Conservation (phyloP, 2,329 filamentous ascomycete species). For the Clonostachys solani region DNA sequence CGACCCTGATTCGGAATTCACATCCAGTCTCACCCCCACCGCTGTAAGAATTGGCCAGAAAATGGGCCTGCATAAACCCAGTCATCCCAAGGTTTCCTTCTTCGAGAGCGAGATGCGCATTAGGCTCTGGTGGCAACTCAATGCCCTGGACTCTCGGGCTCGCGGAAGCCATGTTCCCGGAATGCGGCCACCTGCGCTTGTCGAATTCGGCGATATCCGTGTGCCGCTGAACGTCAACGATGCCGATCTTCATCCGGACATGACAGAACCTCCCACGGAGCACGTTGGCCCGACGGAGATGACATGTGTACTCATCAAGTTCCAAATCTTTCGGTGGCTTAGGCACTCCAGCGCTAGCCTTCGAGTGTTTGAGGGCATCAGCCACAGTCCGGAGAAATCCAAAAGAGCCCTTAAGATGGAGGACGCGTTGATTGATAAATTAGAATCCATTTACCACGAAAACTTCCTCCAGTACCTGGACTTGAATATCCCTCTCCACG, state of each 20-base stretch:
- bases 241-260: slow-evolving; percentile 42
- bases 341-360: slow-evolving; percentile 11
- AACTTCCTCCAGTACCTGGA: slow-evolving; percentile 15
- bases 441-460: slow-evolving; percentile 14
- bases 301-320: slow-evolving; percentile 31
- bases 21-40: slow-evolving; percentile 11
- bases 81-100: slow-evolving; percentile 7
- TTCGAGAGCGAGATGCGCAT: slow-evolving; percentile 19
- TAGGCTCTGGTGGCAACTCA: slow-evolving; percentile 19
- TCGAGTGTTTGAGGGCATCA: slow-evolving; percentile 10
- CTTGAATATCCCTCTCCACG: slow-evolving; percentile 18
- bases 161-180: neutral
- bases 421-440: slow-evolving; percentile 14
- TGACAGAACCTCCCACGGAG: slow-evolving; percentile 38
- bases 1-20: slow-evolving; percentile 18
- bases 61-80: slow-evolving; percentile 13
- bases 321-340: slow-evolving; percentile 17
- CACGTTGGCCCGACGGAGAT: slow-evolving; percentile 51
- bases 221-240: slow-evolving; percentile 55
- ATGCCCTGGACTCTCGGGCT: slow-evolving; percentile 8
- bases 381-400: neutral
- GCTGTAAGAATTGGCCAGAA: slow-evolving; percentile 15
- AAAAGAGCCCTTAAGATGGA: slow-evolving; percentile 6
- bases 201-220: neutral
- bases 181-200: neutral